These are phyloP conservation scores for Tetrapisispora taiwanensis DNA, from an alignment of 805 yeast genomes.

Conservation along the genomic window DNA sequence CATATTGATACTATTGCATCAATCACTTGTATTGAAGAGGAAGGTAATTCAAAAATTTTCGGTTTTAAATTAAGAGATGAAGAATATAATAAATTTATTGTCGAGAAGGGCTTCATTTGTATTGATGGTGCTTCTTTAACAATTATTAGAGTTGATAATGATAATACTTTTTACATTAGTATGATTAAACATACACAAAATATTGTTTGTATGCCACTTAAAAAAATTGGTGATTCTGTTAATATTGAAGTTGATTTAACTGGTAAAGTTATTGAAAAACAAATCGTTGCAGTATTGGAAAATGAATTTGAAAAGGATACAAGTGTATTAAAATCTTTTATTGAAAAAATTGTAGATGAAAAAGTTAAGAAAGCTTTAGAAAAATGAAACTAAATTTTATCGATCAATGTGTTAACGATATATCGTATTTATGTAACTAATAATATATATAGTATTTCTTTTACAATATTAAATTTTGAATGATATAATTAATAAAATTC, in stretches of 20 bases:
- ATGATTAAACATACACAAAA: slow-evolving; percentile 86
- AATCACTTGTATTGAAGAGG: slow-evolving; percentile 44
- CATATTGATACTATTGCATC: slow-evolving; percentile 86
- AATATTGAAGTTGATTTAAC: slow-evolving; percentile 92
- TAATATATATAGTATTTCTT: too few species aligned
- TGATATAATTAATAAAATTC: too few species aligned
- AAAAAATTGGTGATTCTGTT: slow-evolving; percentile 52
- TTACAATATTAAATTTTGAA: too few species aligned
- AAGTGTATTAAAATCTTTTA: slow-evolving; percentile 41
- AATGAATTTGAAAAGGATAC: slow-evolving; percentile 41
- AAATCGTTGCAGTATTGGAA: slow-evolving; percentile 50
- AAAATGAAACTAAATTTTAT: not conserved
- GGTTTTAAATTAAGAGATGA: slow-evolving; percentile 63
- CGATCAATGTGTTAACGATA: not conserved
- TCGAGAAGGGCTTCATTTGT: slow-evolving; percentile 89
- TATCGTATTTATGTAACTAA: not conserved
- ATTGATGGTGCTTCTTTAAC: slow-evolving; percentile 92
- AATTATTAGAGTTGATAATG: slow-evolving; percentile 58
- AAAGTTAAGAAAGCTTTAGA: slow-evolving; percentile 25
- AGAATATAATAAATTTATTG: slow-evolving; percentile 58
- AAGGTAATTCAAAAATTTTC: slow-evolving; percentile 68
- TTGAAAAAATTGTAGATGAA: slow-evolving; percentile 39
- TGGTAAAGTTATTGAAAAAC: slow-evolving; percentile 86
- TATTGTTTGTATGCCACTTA: slow-evolving; percentile 63
- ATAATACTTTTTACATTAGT: slow-evolving; percentile 63